These are phyloP conservation scores for Monascus purpureus DNA, from an alignment of 495 filamentous ascomycete species.

Conservation along the genomic window DNA sequence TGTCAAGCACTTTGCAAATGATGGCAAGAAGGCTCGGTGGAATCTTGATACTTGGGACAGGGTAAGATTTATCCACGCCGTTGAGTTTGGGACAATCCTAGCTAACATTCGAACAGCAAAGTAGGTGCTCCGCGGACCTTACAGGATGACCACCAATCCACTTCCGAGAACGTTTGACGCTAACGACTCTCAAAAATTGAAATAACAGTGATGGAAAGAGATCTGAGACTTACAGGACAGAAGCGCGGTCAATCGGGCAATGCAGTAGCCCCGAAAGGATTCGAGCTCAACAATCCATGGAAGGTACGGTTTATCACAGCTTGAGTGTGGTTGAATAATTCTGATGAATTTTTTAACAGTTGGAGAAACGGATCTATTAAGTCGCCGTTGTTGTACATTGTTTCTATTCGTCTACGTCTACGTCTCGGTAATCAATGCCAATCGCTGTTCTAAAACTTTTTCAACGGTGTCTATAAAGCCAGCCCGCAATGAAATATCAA, in stretches of 20 bases:
- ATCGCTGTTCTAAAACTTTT: no score
- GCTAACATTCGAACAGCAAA: conserved; percentile 52
- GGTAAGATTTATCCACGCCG: conserved; percentile 41
- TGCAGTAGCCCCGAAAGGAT: conserved; percentile 64
- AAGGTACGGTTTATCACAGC: conserved; percentile 38
- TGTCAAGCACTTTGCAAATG: conserved; percentile 68
- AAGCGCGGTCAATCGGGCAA: conserved; percentile 78
- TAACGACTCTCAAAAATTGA: background rate
- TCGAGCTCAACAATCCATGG: conserved; percentile 94
- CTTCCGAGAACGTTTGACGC: background rate
- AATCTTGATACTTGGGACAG: conserved; percentile 87
- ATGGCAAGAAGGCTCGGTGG: conserved; percentile 72
- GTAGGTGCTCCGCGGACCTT: no score
- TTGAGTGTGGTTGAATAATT: background rate
- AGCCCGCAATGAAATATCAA: no score
- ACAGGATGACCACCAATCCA: no score
- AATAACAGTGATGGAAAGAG: conserved; percentile 84
- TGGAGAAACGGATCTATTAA: conserved; percentile 31
- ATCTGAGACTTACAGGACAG: conserved; percentile 74
- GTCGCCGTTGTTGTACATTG: background rate
- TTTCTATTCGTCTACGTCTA: background rate
- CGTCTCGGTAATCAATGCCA: background rate
- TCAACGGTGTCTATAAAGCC: no score
- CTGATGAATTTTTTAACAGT: conserved; percentile 9
- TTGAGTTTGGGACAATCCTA: conserved; percentile 9